Conservation (phyloP, 2,329 filamentous ascomycete species). For the Hypocrella siamensis region DNA sequence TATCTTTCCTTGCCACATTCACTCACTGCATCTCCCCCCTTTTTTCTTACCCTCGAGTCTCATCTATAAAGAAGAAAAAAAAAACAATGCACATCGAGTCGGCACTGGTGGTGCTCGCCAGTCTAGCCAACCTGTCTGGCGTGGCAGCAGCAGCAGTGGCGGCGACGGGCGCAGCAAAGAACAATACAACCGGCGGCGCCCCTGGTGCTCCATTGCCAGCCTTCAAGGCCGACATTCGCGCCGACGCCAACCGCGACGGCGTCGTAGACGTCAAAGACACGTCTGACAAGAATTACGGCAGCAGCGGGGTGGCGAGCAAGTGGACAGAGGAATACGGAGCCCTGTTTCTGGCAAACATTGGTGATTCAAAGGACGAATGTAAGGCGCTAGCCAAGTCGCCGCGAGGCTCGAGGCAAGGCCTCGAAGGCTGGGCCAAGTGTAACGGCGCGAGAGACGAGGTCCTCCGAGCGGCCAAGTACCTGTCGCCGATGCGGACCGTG, state of each 20-base stretch:
- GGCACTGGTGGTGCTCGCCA: too few relatives aligned
- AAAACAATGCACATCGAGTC: too few relatives aligned
- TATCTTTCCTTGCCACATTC: too few relatives aligned
- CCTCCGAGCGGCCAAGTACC: conserved; percentile 12
- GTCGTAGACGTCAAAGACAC: conserved; percentile 9
- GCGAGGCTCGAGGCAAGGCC: conserved; percentile 9
- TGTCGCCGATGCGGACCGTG: conserved; percentile 16
- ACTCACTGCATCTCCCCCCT: too few relatives aligned
- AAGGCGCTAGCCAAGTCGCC: conserved; percentile 2
- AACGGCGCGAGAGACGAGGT: conserved; percentile 19
- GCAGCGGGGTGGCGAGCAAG: neutral
- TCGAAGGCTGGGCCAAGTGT: conserved; percentile 10
- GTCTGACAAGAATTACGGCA: conserved; percentile 10
- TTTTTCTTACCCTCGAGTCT: too few relatives aligned
- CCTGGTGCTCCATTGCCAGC: too few relatives aligned
- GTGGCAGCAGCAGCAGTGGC: too few relatives aligned
- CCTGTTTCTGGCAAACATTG: conserved; percentile 20
- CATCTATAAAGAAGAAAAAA: too few relatives aligned
- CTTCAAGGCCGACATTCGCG: conserved; percentile 8
- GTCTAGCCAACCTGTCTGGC: too few relatives aligned
- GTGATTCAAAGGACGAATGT: conserved; percentile 15
- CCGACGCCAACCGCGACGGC: conserved; percentile 20
- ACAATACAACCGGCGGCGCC: too few relatives aligned
- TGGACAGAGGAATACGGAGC: conserved; percentile 13
- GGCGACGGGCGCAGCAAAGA: too few relatives aligned